Base-by-base conservation (phyloP, 768 basidiomycete species). In the Pleurotus giganteus region DNA sequence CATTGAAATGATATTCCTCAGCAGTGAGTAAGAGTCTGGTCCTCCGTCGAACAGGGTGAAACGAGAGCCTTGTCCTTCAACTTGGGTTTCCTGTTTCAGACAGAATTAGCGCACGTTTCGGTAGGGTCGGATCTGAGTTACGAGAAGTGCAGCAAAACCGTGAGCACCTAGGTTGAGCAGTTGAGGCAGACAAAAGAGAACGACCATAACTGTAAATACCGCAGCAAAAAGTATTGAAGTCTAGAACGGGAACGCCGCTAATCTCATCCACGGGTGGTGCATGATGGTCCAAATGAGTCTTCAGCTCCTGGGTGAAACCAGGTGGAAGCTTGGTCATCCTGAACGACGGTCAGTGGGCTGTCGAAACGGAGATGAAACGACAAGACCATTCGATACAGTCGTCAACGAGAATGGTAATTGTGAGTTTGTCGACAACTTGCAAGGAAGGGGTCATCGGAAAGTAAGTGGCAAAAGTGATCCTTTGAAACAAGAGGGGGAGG, bases 21-120 rank as follows among this genome's bases (percentile, higher is more conserved):
- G 78, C 58, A 94, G 82, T 24, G 87, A 84, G 21, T 72, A 74
- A 13, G 82, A 81, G 63, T 94, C 91, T 7, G 91, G 92, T 0
- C 92, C 92, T 13, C 89, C 86, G 69, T 94, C 92, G 64, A 94
- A 91, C 31, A 94, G 76, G 13, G 83, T 84, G n/a, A 77, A 70
- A 52, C 82, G 79, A 2, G 74, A 62, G 55, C 66, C 53, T 37
- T 74, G 66, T 19, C 71, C 83, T 21, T 73, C 61, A 23, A 77
- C 67, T 55, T 79, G 75, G 2, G 85, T 89, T 75, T 88, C 80
- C 84, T 85, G 63, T 23, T 5, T 1, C 39, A 51, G 41, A 51
- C 4, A 23, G n/a, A n/a, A n/a, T n/a, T n/a, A n/a, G n/a, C n/a
- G n/a, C 23, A 32, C 17, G n/a, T 29, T n/a, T 50, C 13, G 24